Percentiles rank a stretch among this genome's conserved stretches.
These are phyloP conservation scores for Fusarium oligoseptatum DNA, from an alignment of 2,329 filamentous ascomycete genomes.

Conservation along the genomic window DNA sequence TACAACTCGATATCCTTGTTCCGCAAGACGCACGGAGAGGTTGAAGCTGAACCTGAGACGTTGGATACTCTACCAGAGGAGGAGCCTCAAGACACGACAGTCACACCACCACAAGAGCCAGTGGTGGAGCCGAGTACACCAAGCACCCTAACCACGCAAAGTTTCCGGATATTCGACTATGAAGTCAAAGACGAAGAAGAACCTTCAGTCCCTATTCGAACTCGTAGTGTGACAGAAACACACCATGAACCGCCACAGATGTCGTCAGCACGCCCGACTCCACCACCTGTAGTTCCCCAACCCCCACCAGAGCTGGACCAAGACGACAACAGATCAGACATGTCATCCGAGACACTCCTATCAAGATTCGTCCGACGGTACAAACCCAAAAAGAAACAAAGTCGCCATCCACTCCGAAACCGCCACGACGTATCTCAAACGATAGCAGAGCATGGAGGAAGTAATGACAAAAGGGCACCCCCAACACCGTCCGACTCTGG, in stretches of 20 bases:
- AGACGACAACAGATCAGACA: constrained; percentile 2
- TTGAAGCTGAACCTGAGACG: background rate
- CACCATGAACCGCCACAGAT: background rate
- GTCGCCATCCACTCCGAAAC: background rate
- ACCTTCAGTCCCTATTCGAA: background rate
- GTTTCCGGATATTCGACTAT: background rate
- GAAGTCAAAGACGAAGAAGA: background rate
- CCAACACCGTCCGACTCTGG: constrained; percentile 25
- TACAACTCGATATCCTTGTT: constrained; percentile 21
- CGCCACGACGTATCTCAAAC: background rate
- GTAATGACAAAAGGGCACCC: background rate
- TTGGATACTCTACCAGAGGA: background rate
- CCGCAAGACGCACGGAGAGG: constrained; percentile 3
- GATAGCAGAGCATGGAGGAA: background rate
- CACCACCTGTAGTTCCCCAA: background rate
- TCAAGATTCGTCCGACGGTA: constrained; percentile 8
- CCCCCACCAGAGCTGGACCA: fast-evolving
- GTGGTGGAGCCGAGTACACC: background rate
- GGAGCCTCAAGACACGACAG: background rate
- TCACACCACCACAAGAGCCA: background rate
- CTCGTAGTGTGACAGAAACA: background rate
- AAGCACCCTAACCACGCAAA: background rate
- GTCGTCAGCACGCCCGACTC: background rate
- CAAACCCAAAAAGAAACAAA: background rate
- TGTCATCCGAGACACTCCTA: constrained; percentile 8